Percentiles rank a stretch among this genome's conserved stretches.
These are phyloP conservation scores for Fusarium luffae DNA, from an alignment of 2,329 filamentous ascomycete genomes.

Conservation along the genomic window DNA sequence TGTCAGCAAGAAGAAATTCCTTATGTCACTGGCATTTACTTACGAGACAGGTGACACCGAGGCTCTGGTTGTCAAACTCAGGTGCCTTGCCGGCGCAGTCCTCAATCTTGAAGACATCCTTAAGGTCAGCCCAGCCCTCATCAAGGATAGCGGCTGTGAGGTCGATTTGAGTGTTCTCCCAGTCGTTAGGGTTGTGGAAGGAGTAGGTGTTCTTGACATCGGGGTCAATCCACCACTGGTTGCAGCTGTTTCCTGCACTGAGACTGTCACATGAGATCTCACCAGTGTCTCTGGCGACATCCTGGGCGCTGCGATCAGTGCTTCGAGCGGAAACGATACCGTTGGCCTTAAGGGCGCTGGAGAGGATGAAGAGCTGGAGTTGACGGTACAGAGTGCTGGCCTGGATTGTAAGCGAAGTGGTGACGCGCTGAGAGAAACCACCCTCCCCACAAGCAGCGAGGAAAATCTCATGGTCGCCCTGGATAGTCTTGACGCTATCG, in stretches of 20 bases:
- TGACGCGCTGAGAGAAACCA: constrained; percentile 24
- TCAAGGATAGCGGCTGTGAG: constrained; percentile 4
- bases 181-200: constrained; percentile 19
- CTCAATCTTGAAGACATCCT: constrained; percentile 17
- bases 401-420: constrained; percentile 23
- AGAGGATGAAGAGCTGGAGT: constrained; percentile 18
- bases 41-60: constrained; percentile 16
- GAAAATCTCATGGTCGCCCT: constrained; percentile 8
- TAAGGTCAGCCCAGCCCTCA: constrained; percentile 13
- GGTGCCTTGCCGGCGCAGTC: constrained; percentile 22
- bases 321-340: constrained; percentile 7
- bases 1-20: rapidly evolving
- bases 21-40: neutral
- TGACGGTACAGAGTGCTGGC: constrained; percentile 16
- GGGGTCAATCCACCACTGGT: constrained; percentile 15
- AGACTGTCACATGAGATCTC: constrained; percentile 4
- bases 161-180: constrained; percentile 16
- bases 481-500: constrained; percentile 18
- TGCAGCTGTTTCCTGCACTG: constrained; percentile 1
- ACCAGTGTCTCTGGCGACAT: neutral
- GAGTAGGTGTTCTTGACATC: constrained; percentile 16
- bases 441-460: constrained; percentile 12
- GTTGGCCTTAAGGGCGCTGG: constrained; percentile 15
- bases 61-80: neutral
- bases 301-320: constrained; percentile 2